Conservation (phyloP, 2,329 filamentous ascomycete genomes). For the Exophiala aquamarina region DNA sequence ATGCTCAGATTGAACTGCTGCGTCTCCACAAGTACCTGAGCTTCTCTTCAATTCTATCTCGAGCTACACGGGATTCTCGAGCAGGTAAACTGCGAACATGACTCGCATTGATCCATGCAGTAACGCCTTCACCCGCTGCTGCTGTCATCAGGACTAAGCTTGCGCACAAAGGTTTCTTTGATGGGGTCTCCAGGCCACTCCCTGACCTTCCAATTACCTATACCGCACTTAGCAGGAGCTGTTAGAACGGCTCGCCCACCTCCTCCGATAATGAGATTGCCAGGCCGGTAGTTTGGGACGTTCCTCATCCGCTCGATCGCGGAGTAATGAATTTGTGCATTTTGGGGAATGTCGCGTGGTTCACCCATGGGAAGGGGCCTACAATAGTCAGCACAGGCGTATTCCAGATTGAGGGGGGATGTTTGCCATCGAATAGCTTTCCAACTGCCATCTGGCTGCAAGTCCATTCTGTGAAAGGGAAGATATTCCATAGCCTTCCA, state of each 20-base stretch:
- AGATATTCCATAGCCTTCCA: conserved; percentile 83
- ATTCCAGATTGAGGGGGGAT: background rate
- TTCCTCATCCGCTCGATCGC: conserved; percentile 70
- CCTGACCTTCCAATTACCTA: conserved; percentile 70
- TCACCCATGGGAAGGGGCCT: conserved; percentile 72
- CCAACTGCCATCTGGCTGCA: conserved; percentile 59
- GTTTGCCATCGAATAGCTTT: conserved; percentile 69
- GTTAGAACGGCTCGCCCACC: conserved; percentile 67
- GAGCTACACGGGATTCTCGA: no score
- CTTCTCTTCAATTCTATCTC: no score
- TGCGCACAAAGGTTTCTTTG: conserved; percentile 50
- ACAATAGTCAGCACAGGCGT: background rate
- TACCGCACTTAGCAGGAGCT: conserved; percentile 63
- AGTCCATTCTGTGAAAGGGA: conserved; percentile 78
- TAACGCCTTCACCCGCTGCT: background rate
- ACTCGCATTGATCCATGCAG: no score
- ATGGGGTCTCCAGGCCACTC: conserved; percentile 65
- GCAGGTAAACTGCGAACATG: no score
- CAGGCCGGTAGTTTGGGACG: conserved; percentile 67
- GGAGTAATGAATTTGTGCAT: conserved; percentile 70
- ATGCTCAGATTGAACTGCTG: no score
- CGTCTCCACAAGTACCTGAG: no score
- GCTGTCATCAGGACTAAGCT: background rate
- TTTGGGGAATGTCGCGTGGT: conserved; percentile 70
- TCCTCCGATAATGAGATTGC: conserved; percentile 77